These are phyloP conservation scores for Nemania abortiva DNA, from an alignment of 2,329 filamentous ascomycete species.

Conservation along the genomic window DNA sequence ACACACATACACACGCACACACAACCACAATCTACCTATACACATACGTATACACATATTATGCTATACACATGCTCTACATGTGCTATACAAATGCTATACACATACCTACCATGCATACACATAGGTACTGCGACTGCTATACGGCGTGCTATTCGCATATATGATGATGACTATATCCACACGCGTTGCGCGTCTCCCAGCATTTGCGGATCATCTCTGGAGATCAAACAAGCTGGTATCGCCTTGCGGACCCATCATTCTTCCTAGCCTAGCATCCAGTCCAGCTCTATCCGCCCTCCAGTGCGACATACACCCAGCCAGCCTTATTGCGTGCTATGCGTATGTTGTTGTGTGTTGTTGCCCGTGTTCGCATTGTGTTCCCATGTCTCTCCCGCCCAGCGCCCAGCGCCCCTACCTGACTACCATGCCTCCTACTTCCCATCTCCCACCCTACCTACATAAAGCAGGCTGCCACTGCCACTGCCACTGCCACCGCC, in stretches of 20 bases:
- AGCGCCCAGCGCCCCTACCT: constrained; percentile 17
- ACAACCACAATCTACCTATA: not conserved
- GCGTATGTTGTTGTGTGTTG: constrained; percentile 7
- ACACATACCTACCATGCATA: too few species aligned
- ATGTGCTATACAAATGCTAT: too few species aligned
- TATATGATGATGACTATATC: not conserved
- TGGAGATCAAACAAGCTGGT: constrained; percentile 26
- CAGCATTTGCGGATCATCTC: constrained; percentile 31
- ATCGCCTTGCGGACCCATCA: constrained; percentile 33
- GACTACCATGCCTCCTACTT: constrained; percentile 7
- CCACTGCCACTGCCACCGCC: constrained; percentile 10
- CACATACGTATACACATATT: too few species aligned
- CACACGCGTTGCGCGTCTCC: constrained; percentile 25
- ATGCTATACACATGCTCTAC: too few species aligned
- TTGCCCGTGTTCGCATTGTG: constrained; percentile 30
- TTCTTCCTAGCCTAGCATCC: constrained; percentile 21
- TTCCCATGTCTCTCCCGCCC: constrained; percentile 26
- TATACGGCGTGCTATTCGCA: constrained; percentile 1
- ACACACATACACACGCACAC: constrained; percentile 1
- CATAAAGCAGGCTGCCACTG: constrained; percentile 9
- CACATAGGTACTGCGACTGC: too few species aligned
- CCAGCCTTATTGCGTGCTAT: constrained; percentile 34
- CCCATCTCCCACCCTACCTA: not conserved
- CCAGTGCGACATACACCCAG: constrained; percentile 20
- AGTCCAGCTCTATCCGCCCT: constrained; percentile 25